These are phyloP conservation scores for Lagenaria siceraria DNA, from an alignment of 306 rosid genomes.

Conservation along the genomic window DNA sequence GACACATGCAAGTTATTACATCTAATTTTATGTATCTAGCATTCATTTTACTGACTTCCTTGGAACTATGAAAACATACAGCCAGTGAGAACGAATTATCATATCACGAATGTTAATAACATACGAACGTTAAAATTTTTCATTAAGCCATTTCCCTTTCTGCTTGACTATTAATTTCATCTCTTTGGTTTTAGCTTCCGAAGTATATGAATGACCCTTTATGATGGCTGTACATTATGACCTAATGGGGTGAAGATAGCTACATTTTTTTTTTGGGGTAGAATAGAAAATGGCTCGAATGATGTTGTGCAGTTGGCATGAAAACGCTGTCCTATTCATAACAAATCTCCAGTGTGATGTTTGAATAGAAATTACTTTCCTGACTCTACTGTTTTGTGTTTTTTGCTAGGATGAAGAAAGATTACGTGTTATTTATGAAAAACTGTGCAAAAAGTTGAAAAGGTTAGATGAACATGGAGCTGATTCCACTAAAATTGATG, in stretches of 20 bases:
- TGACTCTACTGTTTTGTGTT: conserved; percentile 12
- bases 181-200: not conserved
- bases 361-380: not conserved
- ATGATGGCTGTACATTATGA: not conserved
- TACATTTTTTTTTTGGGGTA: not conserved
- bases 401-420: conserved; percentile 73
- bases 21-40: not conserved
- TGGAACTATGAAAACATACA: not conserved
- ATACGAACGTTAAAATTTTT: not conserved
- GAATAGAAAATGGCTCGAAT: not conserved
- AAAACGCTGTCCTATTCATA: not conserved
- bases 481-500: conserved; percentile 76
- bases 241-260: not conserved
- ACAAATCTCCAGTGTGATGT: not conserved
- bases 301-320: not conserved
- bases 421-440: conserved; percentile 65
- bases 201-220: not conserved
- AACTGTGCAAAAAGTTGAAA: conserved; percentile 67
- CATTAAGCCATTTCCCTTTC: not conserved
- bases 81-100: too few species aligned
- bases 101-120: not conserved
- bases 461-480: conserved; percentile 77
- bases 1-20: not conserved
- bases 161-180: not conserved
- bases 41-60: not conserved